phyloP scores from a whole-genome alignment of 116 monocot genomes.

The Papilionanthe hybrid region DNA sequence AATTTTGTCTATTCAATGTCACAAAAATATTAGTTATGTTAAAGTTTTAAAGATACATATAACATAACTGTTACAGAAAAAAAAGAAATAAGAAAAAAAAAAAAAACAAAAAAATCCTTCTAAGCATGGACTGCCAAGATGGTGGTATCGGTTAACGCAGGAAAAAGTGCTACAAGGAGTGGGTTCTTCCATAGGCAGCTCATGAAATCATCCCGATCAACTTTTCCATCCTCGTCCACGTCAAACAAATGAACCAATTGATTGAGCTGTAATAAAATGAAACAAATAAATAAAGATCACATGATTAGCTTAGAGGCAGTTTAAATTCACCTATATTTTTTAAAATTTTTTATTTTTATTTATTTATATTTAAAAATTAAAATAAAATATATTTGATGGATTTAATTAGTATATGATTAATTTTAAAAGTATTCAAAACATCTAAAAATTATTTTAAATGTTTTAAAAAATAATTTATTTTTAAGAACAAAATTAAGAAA shows the following conservation, averaged over 20 bases:
- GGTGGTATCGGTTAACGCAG: background rate
- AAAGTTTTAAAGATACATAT: background rate
- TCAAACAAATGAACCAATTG: slow-evolving; percentile 25
- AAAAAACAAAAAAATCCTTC: background rate
- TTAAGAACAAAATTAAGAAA: too few species aligned
- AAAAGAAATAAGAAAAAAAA: background rate
- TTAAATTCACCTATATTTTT: too few species aligned
- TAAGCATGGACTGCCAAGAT: slow-evolving; percentile 3
- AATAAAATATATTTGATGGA: too few species aligned
- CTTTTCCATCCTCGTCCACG: slow-evolving; percentile 18
- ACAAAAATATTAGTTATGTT: background rate
- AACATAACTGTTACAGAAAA: background rate
- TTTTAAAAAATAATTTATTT: background rate
- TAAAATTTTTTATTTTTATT: too few species aligned
- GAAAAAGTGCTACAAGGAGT: slow-evolving; percentile 31
- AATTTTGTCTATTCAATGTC: background rate
- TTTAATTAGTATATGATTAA: too few species aligned
- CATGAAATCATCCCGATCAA: slow-evolving; percentile 42
- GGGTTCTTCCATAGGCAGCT: slow-evolving; percentile 31
- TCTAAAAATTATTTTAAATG: too few species aligned
- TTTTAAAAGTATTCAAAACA: too few species aligned
- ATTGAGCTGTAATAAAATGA: slow-evolving; percentile 13
- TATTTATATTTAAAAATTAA: too few species aligned
- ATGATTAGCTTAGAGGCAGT: too few species aligned
- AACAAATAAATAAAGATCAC: too few species aligned